Base-by-base conservation (phyloP, 2,329 filamentous ascomycete genomes). In the Fonsecaea multimorphosa region DNA sequence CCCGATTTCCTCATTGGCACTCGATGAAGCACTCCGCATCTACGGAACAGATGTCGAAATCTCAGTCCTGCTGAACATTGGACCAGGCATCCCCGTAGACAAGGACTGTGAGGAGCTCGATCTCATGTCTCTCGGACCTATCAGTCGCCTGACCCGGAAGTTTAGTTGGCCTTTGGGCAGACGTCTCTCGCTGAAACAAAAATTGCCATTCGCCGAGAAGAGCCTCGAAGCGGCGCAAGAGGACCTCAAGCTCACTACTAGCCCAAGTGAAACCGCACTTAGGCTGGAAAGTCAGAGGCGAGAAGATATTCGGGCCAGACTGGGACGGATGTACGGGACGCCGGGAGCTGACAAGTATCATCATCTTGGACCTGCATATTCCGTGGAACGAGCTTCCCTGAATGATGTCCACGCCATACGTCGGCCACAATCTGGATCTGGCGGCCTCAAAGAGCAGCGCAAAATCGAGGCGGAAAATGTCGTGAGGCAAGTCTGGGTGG, bases 291-390 rank as follows among this genome's bases (percentile, higher is more conserved):
- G 36, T 46, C 65, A 64, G 27, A 58, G 61, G 44, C 61, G 65
- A 22, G n/a, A 57, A 31, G 65, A 67, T 32, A 61, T 67, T 22
- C 27, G 46, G 16, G 46, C 32, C 19, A 32, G 61, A 31, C 24
- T 64, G 19, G 31, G 59, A 36, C 29, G 49, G n/a, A 59, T 64
- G 62, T 64, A 64, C 54, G 65, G 65, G 12, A 36, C 46, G 27
- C 46, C 58, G 8, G 61, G 65, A 1, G 3, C 58, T 6, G 58
- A 58, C 14, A 59, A 46, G 44, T 67, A 64, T 52, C 61, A 65
- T 62, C 61, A 67, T 65, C 58, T 67, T 29, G 62, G 65, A 16
- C 61, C 65, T 4, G 58, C 56, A 46, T 67, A 64, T 46, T 64
- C 65, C 14, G 16, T 34, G 32, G 61, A 61, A 14, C 44, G 44